Base-by-base conservation (phyloP, 164 flowering plant species). In the Houttuynia cordata region DNA sequence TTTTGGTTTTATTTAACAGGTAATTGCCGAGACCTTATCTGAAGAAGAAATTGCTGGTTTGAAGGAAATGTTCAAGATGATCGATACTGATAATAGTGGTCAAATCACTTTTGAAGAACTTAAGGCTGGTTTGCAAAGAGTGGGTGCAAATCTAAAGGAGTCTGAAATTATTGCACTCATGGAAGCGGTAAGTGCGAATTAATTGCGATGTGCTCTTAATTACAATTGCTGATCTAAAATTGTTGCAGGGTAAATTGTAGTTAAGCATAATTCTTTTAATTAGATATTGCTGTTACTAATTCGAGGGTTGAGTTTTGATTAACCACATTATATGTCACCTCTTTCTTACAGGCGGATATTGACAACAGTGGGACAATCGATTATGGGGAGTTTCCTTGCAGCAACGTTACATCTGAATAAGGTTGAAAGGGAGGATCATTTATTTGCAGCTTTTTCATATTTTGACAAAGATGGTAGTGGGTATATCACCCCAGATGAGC, bases 1-100 rank as follows among this genome's bases (percentile, higher is more conserved):
- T 45, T 17, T 12, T 45, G 17, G 17, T 17, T 45, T 45, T 10
- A 45, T 54, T 54, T 24, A 52, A 40, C 59, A 90, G 95, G 80
- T 91, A 21, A 92, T 92, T 68, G 97, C 97, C 6, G 88, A 84
- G 64, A 75, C 68, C 68, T 83, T 92, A 6, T 85, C 90, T 19
- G 92, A 86, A 64, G 97, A 92, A 61, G 97, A 92, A 79, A 90
- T 90, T 59, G 96, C 88, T 24, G 97, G 98, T 39, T 64, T 92
- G 15, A 89, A 75, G 72, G 86, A 89, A 70, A 89, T 86, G 90
- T 92, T 90, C 74, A 86, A 83, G 72, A 80, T 79, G 81, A 84
- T 92, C 57, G 97, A 92, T 66, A 72, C 93, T 9, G 93, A 90
- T 60, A 78, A 78, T 61, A 92, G 97, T 73, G 98, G 97, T 34